Conservation (phyloP, 2,329 filamentous ascomycete species). For the Penicillium sp. region DNA sequence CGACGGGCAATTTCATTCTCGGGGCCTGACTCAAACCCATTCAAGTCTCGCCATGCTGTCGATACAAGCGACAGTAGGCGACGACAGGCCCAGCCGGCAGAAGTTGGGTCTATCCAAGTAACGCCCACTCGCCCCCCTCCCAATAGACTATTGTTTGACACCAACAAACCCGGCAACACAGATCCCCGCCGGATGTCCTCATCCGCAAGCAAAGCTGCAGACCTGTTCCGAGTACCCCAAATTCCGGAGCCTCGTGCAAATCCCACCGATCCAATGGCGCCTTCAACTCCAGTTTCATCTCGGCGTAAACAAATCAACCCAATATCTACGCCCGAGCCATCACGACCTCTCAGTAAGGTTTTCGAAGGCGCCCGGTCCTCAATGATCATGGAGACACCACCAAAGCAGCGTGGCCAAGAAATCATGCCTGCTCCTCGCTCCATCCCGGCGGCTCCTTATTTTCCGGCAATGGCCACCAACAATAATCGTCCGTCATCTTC, state of each 20-base stretch:
- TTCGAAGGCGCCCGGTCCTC: slow-evolving; percentile 13
- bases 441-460: slow-evolving; percentile 1
- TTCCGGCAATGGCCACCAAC: slow-evolving; percentile 1
- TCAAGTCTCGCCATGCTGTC: slow-evolving; percentile 9
- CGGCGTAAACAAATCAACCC: slow-evolving; percentile 16
- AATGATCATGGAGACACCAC: slow-evolving; percentile 33
- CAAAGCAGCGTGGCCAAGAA: slow-evolving; percentile 13
- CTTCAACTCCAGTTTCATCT: slow-evolving; percentile 31
- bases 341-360: slow-evolving; percentile 8
- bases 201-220: slow-evolving; percentile 19
- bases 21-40: slow-evolving; percentile 19
- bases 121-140: slow-evolving; percentile 41
- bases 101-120: slow-evolving; percentile 34
- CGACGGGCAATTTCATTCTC: slow-evolving; percentile 30
- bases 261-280: slow-evolving; percentile 18
- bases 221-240: slow-evolving; percentile 28
- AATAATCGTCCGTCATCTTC: slow-evolving; percentile 13
- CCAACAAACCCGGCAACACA: slow-evolving; percentile 8
- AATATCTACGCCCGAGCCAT: slow-evolving; percentile 4
- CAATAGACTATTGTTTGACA: slow-evolving; percentile 24
- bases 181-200: slow-evolving; percentile 12
- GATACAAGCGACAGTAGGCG: slow-evolving; percentile 3
- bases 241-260: slow-evolving; percentile 24
- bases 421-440: slow-evolving; percentile 9
- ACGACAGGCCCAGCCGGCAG: slow-evolving; percentile 5